Base-by-base conservation (phyloP, 2,329 filamentous ascomycete genomes). In the Pestalotiopsis sp. region DNA sequence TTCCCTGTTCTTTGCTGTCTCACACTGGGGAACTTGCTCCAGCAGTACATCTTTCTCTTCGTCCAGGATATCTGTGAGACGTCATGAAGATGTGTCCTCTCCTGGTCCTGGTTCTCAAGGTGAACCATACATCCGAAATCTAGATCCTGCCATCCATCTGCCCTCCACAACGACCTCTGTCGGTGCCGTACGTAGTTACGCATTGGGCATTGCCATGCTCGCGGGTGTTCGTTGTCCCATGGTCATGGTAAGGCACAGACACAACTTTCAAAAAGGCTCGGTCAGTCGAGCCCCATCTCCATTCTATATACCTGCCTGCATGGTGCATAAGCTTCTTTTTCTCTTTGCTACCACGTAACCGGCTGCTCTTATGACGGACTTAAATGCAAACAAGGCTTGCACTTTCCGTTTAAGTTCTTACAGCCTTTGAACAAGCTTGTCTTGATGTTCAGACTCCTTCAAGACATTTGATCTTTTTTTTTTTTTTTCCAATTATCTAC, bases 401-500 rank as follows among this genome's bases (percentile, higher is more conserved):
- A 13, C 25, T 27, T 31, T 20, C 62, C n/a, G 17, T 71, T 68
- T 72, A 74, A 60, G 23, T 64, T 66, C n/a, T 58, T 41, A 45
- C 27, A 23, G n/a, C 61, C 36, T 71, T 70, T 57, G 39, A 27
- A 38, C 65, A 66, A 36, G 39, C 23, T 52, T 73, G 70, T 74
- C 68, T 75, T 65, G 70, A 70, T 67, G 36, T 17, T n/a, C 49
- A 67, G 66, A 71, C 71, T 73, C 41, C 69, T 72, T 73, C 70
- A 68, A 73, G 70, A 74, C 72, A 73, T 56, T 36, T 36, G 31
- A 36, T 9, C 27, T 31, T 31, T 36, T 36, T 36, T 31, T n/a
- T 9, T 31, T 31, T 7, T 60, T 66, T 67, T 69, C 25, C 61
- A 65, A 41, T 57, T 52, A 27, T 65, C 52, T 58, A 45, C 38